phyloP scores from a whole-genome alignment of 768 basidiomycete genomes.

The Inosperma sp. region DNA sequence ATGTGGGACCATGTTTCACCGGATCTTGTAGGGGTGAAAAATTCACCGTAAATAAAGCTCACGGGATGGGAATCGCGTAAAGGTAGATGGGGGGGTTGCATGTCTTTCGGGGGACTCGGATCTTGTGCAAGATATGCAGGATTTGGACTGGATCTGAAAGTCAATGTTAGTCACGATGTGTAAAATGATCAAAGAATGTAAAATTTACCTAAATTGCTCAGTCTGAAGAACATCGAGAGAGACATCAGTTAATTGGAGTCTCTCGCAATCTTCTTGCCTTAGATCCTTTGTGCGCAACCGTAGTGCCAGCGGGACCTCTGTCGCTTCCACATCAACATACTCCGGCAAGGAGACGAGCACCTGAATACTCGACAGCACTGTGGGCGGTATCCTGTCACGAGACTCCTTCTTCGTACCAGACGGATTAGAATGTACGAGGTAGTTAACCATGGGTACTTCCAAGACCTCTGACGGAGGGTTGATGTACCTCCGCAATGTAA shows the following conservation, averaged over 20 bases:
- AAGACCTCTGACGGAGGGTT: slow-evolving; percentile 36
- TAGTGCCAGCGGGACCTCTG: slow-evolving; percentile 49
- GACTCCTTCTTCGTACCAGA: slow-evolving; percentile 15
- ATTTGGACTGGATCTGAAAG: slow-evolving; percentile 39
- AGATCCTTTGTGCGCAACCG: slow-evolving; percentile 57
- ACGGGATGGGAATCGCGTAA: slow-evolving; percentile 55
- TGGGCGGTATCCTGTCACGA: slow-evolving; percentile 39
- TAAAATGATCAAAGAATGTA: background rate
- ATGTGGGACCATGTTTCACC: slow-evolving; percentile 28
- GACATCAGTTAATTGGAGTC: slow-evolving; percentile 54
- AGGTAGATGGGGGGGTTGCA: slow-evolving; percentile 62
- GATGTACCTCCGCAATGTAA: slow-evolving; percentile 53
- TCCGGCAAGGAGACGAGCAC: slow-evolving; percentile 62
- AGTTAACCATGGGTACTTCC: slow-evolving; percentile 36
- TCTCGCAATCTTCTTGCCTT: slow-evolving; percentile 43
- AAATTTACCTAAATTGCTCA: slow-evolving; percentile 61
- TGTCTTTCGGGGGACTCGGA: slow-evolving; percentile 50
- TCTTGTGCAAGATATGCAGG: slow-evolving; percentile 39
- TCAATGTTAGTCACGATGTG: slow-evolving; percentile 4
- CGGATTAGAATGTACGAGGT: slow-evolving; percentile 39
- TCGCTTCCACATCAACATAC: slow-evolving; percentile 43
- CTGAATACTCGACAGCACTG: slow-evolving; percentile 58
- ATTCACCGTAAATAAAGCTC: slow-evolving; percentile 47
- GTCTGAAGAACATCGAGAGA: slow-evolving; percentile 54
- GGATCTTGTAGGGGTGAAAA: slow-evolving; percentile 26